Evolutionary conservation across 805 yeast species (phyloP).

Genomic region (Ogataea naganishii): DNA sequence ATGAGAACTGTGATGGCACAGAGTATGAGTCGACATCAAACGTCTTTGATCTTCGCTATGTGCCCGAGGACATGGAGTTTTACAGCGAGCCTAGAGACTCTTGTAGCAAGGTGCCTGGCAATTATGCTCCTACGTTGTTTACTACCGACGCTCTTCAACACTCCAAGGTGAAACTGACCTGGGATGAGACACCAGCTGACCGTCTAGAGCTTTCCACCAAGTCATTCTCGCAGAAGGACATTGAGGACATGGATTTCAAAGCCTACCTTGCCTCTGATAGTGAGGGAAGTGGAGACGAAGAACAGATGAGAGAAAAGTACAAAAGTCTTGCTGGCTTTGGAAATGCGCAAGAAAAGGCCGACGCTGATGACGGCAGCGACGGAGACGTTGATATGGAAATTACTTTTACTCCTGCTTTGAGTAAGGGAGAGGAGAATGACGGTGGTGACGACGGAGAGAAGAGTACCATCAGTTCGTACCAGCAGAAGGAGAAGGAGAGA

Average conservation of each 20-base stretch:
- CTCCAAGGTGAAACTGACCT: constrained; percentile 90
- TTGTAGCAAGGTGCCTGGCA: constrained; percentile 64
- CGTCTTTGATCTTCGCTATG: constrained; percentile 82
- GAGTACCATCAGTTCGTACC: constrained; percentile 69
- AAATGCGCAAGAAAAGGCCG: constrained; percentile 14
- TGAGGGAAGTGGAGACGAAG: constrained; percentile 44
- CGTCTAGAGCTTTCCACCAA: constrained; percentile 67
- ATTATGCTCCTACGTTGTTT: constrained; percentile 71
- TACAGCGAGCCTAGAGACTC: constrained; percentile 68
- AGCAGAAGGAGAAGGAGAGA: constrained; percentile 88
- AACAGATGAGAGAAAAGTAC: constrained; percentile 45
- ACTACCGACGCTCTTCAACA: constrained; percentile 95
- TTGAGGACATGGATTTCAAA: constrained; percentile 84
- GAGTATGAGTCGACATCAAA: constrained; percentile 96
- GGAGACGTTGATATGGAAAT: constrained; percentile 88
- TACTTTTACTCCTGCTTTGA: constrained; percentile 85
- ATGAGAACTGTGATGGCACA: constrained; percentile 85
- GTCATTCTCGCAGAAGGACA: constrained; percentile 81
- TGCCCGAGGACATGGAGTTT: constrained; percentile 90
- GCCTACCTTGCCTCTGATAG: constrained; percentile 84
- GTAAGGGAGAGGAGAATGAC: constrained; percentile 26
- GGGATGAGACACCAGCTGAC: constrained; percentile 98
- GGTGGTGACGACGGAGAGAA: constrained; percentile 53
- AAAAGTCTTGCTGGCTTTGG: constrained; percentile 44
- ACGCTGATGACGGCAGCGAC: constrained; percentile 31